Evolutionary conservation across 345 rosid species (phyloP).

Genomic region (Lepidium africanum): DNA sequence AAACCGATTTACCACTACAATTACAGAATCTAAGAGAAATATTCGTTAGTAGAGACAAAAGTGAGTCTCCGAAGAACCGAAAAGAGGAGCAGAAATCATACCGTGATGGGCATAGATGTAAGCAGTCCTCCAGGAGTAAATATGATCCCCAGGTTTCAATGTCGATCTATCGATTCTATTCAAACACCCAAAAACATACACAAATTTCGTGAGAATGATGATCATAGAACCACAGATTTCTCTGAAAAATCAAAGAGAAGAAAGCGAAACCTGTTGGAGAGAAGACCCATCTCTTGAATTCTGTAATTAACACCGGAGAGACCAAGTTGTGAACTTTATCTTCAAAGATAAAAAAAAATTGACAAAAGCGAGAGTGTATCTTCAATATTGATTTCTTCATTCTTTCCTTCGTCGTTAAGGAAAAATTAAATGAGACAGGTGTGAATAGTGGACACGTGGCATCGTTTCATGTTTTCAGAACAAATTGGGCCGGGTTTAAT

Average conservation of each 20-base stretch:
- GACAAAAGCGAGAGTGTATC: neutral
- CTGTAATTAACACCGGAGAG: neutral
- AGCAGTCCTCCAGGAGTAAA: conserved; percentile 90
- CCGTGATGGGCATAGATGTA: conserved; percentile 91
- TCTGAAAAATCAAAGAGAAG: neutral
- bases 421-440: neutral
- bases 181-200: neutral
- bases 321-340: neutral
- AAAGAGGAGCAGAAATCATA: neutral
- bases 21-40: too few relatives aligned
- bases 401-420: conserved; percentile 21
- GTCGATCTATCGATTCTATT: conserved; percentile 41
- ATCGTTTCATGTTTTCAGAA: neutral
- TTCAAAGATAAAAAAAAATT: neutral
- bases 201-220: neutral
- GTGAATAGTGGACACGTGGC: neutral
- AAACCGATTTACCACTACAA: neutral
- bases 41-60: neutral
- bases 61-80: neutral
- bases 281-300: conserved; percentile 54
- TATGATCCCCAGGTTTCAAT: conserved; percentile 85
- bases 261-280: conserved; percentile 71
- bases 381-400: neutral
- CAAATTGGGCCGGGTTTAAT: neutral
- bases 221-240: neutral